Evolutionary conservation across 345 rosid species (phyloP), one percentile per base, ranked within the genome.

Genomic region (Moricandia moricandioides): DNA sequence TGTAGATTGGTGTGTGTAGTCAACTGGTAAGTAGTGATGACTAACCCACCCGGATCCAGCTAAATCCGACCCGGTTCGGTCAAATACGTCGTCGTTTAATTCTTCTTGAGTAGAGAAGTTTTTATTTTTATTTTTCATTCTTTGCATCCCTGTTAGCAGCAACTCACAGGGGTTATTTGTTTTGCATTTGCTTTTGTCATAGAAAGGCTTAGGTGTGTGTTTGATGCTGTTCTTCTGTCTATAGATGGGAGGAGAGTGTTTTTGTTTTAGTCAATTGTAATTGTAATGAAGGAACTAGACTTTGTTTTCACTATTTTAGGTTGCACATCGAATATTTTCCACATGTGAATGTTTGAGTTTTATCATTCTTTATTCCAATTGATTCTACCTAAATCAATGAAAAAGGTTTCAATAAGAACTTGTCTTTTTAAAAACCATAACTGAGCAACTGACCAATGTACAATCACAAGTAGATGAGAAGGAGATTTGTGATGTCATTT

Each of bases 61-160:
- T 7, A 7, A 10, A 34, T 49, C 62, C 14, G 72, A 10, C 24
- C 69, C 18, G 67, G 11, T 17, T 18, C 31, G 52, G 54, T 3
- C 7, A 27, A 26, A 37, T 65, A 39, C 45, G 45, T 9, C 45
- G 12, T 10, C 45, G 45, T 39, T 39, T 13, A 39, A 7, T 7
- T 6, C 13, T 39, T 1, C 8, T 29, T 2, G 31, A 39, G 10
- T 39, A 39, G 45, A 21, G 24, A n/a, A n/a, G n/a, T n/a, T n/a
- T n/a, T n/a, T n/a, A n/a, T n/a, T 21, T 21, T 21, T 21, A 0
- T 21, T 21, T 62, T 11, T 16, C 88, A 95, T 95, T 31, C 99
- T 8, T 37, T 35, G 40, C 40, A 35, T 35, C 40, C 40, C 40
- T 35, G 40, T 35, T 35, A 4, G 5, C 5, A 7, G 35, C 35